Evolutionary conservation across 805 yeast species (phyloP), one percentile per base, ranked within the genome.

Genomic region (Ogataea populi-albae): DNA sequence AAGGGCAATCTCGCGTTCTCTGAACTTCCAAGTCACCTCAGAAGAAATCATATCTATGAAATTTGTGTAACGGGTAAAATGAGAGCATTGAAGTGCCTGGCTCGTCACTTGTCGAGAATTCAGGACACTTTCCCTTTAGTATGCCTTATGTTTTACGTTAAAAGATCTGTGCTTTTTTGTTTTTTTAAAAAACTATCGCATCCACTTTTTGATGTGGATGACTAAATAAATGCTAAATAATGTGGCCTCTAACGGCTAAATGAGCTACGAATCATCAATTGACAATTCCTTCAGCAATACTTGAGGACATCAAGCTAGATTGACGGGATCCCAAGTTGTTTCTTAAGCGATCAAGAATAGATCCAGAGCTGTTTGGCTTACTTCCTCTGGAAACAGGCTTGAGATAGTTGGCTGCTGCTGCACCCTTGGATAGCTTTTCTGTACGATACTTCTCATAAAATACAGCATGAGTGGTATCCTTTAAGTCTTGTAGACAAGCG

Each of bases 361-460:
- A 41, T 12, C 47, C 51, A 12, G 55, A 46, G 26, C 51, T 39
- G 12, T 38, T 26, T n/a, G 53, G 49, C 25, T 45, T 50, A 5
- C 40, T 28, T 15, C 40, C 42, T 20, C 38, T 39, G 3, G 45
- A 38, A 10, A 36, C 34, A 11, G 46, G 38, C 26, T 45, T 46
- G 24, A 43, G 17, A 30, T 37, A 37, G 2, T 31, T 32, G 5
- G 37, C 23, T 10, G 37, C 19, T 3, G 41, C 45, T 7, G 47
- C 41, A 29, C 37, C 43, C 30, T 47, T 50, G 17, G 56, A 45
- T 16, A 58, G 38, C 47, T 50, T 52, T 32, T 77, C 63, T 32
- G 81, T 68, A 68, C 96, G 80, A 59, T 76, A 86, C 19, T 77
- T 71, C 61, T 84, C 91, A 55, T 81, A 88, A 60, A 80, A 93